Base-by-base conservation (phyloP, 1,284 basidiomycete species). In the Albatrellus sp. region DNA sequence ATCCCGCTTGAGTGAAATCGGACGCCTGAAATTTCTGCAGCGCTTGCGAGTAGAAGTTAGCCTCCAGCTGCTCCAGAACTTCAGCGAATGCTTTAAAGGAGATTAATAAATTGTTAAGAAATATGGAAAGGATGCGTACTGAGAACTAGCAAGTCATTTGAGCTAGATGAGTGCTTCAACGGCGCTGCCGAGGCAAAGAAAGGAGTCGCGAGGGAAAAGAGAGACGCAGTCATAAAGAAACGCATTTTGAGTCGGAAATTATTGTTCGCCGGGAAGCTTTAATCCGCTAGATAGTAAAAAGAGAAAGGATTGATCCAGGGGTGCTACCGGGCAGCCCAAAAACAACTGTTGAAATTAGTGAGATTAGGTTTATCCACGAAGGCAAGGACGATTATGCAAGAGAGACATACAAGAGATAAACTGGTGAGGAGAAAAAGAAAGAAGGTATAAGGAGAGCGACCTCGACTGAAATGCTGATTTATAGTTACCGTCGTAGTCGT, bases 51-150 rank as follows among this genome's bases (percentile, higher is more conserved):
- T 90, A 90, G 59, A 88, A 89, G 36, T 64, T 54, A 20, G 69
- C 70, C 60, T 89, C 85, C 20, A 89, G 67, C 50, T 79, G 72
- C 61, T 89, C 84, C 37, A 87, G 66, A 37, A 83, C 75, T 56
- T 77, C 67, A 32, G 83, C 83, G 53, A 89, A 88, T 57, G 80
- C 83, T 86, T 56, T 8, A 24, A 24, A 24, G 24, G n/a, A n/a
- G n/a, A n/a, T n/a, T n/a, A n/a, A n/a, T 7, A 4, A 3, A 7
- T 24, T 24, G 24, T 7, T 24, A 24, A 24, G 28, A 36, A 5
- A 28, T 20, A 14, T 13, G 11, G 33, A 28, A 20, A 29, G 37
- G 16, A 44, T 4, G 74, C 78, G 54, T 59, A 82, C 80, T 66
- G 53, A 80, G 67, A 30, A 82, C 78, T 49, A 73, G 53, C 37